Evolutionary conservation across 2,329 filamentous ascomycete genomes (phyloP).

Genomic region (Hypoxylon rubiginosum): DNA sequence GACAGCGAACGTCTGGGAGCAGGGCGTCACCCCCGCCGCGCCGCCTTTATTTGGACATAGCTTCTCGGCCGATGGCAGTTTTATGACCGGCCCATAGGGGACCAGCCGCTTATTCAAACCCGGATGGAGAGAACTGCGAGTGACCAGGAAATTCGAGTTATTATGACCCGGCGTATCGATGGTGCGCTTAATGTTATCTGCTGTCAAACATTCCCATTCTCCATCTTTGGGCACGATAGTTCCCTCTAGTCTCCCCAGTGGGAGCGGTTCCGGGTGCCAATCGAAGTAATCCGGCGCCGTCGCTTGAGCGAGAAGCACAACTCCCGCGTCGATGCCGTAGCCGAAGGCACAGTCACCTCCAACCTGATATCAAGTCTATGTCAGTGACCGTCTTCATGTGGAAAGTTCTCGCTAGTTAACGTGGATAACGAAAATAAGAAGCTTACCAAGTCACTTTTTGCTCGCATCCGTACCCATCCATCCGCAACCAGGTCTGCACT

Average conservation of each 20-base stretch:
- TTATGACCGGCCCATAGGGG: neutral
- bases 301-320: neutral
- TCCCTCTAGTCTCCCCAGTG: neutral
- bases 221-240: neutral
- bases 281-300: conserved; percentile 3
- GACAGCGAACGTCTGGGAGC: neutral
- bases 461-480: conserved; percentile 4
- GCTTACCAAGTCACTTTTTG: conserved; percentile 3
- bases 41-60: neutral
- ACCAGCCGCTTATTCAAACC: neutral
- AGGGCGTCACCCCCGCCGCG: neutral
- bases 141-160: neutral
- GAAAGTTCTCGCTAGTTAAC: neutral
- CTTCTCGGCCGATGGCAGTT: neutral
- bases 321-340: conserved; percentile 11
- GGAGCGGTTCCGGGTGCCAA: neutral
- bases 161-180: neutral
- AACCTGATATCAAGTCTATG: neutral
- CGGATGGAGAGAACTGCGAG: neutral
- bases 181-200: neutral
- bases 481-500: conserved; percentile 7
- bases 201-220: neutral
- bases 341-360: conserved; percentile 2
- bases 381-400: neutral
- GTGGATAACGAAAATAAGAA: neutral